Evolutionary conservation across 352 stramenopile species (phyloP).

Genomic region (Globisporangium splendens): DNA sequence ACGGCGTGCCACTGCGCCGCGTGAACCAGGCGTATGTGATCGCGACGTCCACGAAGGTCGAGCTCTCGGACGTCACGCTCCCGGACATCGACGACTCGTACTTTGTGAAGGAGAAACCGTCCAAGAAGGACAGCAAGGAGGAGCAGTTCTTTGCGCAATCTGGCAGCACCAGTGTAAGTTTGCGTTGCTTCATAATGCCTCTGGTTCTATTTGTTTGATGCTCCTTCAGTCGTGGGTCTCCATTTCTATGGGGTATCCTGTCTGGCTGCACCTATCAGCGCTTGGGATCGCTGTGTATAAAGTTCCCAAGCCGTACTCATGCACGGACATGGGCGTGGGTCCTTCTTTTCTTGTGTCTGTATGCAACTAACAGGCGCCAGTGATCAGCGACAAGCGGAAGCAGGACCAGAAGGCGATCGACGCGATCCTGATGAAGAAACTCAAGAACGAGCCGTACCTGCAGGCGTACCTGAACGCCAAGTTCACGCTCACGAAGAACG

Average conservation of each 20-base stretch:
- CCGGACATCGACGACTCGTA: conserved; percentile 95
- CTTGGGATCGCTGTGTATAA: conserved; percentile 90
- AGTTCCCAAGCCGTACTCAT: conserved; percentile 53
- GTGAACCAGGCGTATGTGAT: conserved; percentile 99
- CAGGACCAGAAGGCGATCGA: conserved; percentile 99
- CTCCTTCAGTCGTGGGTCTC: not conserved
- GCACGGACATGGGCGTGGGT: conserved; percentile 16
- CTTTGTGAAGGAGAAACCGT: conserved; percentile 93
- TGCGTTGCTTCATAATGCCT: not conserved
- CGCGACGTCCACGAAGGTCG: conserved; percentile 96
- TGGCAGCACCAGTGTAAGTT: conserved; percentile 50
- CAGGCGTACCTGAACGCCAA: conserved; percentile 98
- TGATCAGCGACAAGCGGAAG: conserved; percentile 97
- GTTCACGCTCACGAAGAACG: conserved; percentile 97
- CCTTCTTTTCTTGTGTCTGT: conserved; percentile 17
- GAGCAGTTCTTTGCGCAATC: conserved; percentile 97
- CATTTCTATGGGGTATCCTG: too few relatives aligned
- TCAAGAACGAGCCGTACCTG: conserved; percentile 90
- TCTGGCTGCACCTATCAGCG: conserved; percentile 43
- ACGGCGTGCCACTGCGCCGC: conserved; percentile 97
- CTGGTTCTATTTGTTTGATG: not conserved
- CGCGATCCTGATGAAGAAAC: conserved; percentile 82
- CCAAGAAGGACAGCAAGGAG: conserved; percentile 91
- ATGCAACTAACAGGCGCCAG: conserved; percentile 59
- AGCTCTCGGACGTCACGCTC: conserved; percentile 92